Conservation (phyloP, 2,329 filamentous ascomycete genomes). For the Incumbomyces lentus region DNA sequence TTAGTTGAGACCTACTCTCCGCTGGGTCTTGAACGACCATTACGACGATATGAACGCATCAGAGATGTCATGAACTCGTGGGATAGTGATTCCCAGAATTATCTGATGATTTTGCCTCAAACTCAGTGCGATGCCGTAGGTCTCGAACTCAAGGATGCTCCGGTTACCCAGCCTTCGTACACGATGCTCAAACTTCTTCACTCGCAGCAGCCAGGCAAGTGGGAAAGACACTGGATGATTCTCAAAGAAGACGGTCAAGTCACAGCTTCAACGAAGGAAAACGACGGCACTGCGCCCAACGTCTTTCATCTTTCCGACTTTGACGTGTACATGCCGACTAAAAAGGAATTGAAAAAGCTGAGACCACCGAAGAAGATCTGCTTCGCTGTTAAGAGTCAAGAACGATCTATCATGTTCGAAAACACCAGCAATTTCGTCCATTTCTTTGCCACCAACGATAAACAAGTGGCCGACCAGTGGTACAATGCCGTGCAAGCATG, state of each 20-base stretch:
- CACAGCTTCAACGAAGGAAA: conserved; percentile 61
- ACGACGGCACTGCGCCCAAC: conserved; percentile 41
- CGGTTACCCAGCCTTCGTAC: conserved; percentile 53
- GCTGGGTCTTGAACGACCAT: conserved; percentile 67
- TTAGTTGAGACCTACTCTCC: conserved; percentile 66
- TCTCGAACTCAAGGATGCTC: conserved; percentile 56
- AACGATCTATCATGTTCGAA: conserved; percentile 75
- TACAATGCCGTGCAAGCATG: conserved; percentile 63
- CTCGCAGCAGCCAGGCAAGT: conserved; percentile 71
- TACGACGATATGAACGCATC: conserved; percentile 77
- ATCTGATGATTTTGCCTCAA: conserved; percentile 55
- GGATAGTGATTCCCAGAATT: conserved; percentile 71
- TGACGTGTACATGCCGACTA: conserved; percentile 73
- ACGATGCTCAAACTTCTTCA: conserved; percentile 65
- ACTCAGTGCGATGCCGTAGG: conserved; percentile 26
- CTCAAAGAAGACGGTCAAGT: conserved; percentile 64
- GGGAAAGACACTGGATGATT: conserved; percentile 75
- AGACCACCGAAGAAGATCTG: conserved; percentile 77
- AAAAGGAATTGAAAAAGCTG: conserved; percentile 58
- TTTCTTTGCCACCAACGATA: conserved; percentile 77
- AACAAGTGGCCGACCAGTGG: conserved; percentile 55
- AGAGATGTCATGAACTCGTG: conserved; percentile 87
- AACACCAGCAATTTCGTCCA: conserved; percentile 80
- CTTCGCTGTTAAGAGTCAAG: conserved; percentile 83
- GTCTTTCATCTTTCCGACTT: conserved; percentile 85